Evolutionary conservation across 139 green algal genomes (phyloP), one percentile per base, ranked within the genome.

Genomic region (Picochlorum sp.): DNA sequence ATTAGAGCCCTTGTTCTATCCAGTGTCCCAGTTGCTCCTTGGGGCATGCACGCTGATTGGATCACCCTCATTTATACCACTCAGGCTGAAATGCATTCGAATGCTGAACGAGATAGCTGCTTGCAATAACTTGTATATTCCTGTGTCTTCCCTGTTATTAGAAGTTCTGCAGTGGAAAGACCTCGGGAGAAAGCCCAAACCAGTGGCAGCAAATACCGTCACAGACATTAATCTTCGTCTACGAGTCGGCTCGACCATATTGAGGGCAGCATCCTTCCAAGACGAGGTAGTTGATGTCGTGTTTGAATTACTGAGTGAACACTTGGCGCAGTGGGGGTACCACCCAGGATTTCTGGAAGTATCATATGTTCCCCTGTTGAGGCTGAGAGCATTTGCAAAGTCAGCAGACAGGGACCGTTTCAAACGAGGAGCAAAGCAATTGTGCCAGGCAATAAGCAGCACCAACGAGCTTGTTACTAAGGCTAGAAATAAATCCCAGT

Each of bases 341-440:
- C 76, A 65, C 74, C 63, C 89, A 10, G 77, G 86, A 28, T 96
- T 98, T 69, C 92, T 92, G 11, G 92, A 97, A 83, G 78, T 97
- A 14, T 59, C 83, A 1, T 83, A 89, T 78, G 65, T 92, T 51
- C 64, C 82, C 8, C 28, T 77, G 20, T 59, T 83, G 51, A 63
- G 81, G 16, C 83, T 97, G 68, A 69, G 86, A 3, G 57, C 72
- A n/a, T 96, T 97, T 64, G 62, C 67, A 28, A 96, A 95, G 77
- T 52, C 59, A 23, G 82, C 60, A 28, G 71, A 64, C 2, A 85
- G 94, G 56, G 91, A 96, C 56, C 71, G 80, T 13, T 95, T 96
- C 74, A 74, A 77, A 57, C 65, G 65, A 21, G 32, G 44, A 2
- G 60, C 64, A 21, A 26, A 49, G 13, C 56, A 69, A 57, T 67